A percentile compares a stretch with the other conserved stretches of the same genome.
Evolutionary conservation across 2,329 filamentous ascomycete genomes (phyloP).

Genomic region (Aureobasidium mangrovei): DNA sequence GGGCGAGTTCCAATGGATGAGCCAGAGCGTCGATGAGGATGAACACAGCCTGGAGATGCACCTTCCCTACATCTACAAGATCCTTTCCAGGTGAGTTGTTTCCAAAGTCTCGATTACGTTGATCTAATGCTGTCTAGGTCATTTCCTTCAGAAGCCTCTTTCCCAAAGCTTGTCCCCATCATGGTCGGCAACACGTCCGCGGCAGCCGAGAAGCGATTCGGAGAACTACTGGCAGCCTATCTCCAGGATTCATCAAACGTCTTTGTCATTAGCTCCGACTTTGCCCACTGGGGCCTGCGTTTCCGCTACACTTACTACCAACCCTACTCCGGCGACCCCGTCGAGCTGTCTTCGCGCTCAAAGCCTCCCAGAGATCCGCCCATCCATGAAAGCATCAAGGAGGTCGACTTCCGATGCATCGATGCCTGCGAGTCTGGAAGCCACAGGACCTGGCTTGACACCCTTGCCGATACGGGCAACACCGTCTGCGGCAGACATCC

Average conservation of each 20-base stretch:
- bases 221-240: slow-evolving; percentile 65
- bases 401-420: slow-evolving; percentile 75
- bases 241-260: slow-evolving; percentile 65
- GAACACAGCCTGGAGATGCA: slow-evolving; percentile 98
- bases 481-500: slow-evolving; percentile 93
- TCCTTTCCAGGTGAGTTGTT: slow-evolving; percentile 43
- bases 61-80: slow-evolving; percentile 83
- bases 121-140: slow-evolving; percentile 19
- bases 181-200: slow-evolving; percentile 69
- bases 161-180: slow-evolving; percentile 73
- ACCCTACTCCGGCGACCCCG: slow-evolving; percentile 36
- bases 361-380: slow-evolving; percentile 37
- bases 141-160: slow-evolving; percentile 39
- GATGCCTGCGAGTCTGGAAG: slow-evolving; percentile 69
- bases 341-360: slow-evolving; percentile 35
- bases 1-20: slow-evolving; percentile 57
- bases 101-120: neutral
- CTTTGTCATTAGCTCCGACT: slow-evolving; percentile 89
- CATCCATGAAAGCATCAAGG: slow-evolving; percentile 78
- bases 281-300: slow-evolving; percentile 86
- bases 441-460: slow-evolving; percentile 61
- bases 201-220: slow-evolving; percentile 58
- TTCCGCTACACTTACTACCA: slow-evolving; percentile 81
- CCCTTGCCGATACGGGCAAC: slow-evolving; percentile 66
- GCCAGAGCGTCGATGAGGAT: slow-evolving; percentile 56